A percentile compares a stretch with the other conserved stretches of the same genome.
These are phyloP conservation scores for Phytophthora ramorum DNA, from an alignment of 352 stramenopile genomes.

Conservation along the genomic window DNA sequence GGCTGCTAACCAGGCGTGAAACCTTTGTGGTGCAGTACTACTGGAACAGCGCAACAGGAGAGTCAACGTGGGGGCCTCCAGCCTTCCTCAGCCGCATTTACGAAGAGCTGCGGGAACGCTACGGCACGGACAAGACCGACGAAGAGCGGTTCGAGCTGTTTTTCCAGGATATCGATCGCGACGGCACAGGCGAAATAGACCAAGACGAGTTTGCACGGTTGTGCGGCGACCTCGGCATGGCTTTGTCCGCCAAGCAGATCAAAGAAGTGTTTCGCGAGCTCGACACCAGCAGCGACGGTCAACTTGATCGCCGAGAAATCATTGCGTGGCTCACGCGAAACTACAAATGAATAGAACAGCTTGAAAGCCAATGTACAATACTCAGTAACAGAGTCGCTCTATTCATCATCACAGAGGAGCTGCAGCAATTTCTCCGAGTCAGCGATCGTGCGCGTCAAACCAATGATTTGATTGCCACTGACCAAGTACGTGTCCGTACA, in stretches of 20 bases:
- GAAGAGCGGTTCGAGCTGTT: slow-evolving; percentile 72
- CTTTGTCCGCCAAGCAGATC: slow-evolving; percentile 64
- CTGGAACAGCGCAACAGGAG: slow-evolving; percentile 70
- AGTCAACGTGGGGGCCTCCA: slow-evolving; percentile 72
- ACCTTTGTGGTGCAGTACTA: slow-evolving; percentile 55
- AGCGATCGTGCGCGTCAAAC: slow-evolving; percentile 79
- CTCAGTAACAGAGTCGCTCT: slow-evolving; percentile 29
- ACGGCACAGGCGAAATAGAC: slow-evolving; percentile 67
- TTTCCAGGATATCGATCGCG: slow-evolving; percentile 68
- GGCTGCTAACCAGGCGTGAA: slow-evolving; percentile 5
- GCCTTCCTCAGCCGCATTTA: slow-evolving; percentile 61
- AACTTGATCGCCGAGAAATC: slow-evolving; percentile 68
- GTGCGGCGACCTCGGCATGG: slow-evolving; percentile 75
- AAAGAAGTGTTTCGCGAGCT: slow-evolving; percentile 63
- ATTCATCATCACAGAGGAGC: slow-evolving; percentile 59
- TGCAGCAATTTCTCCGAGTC: slow-evolving; percentile 83
- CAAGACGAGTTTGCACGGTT: slow-evolving; percentile 68
- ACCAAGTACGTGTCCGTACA: slow-evolving; percentile 85
- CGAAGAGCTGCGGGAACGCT: slow-evolving; percentile 58
- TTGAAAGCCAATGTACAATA: slow-evolving; percentile 8
- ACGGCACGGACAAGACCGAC: slow-evolving; percentile 54
- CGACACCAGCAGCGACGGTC: slow-evolving; percentile 65
- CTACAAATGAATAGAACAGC: slow-evolving; percentile 29
- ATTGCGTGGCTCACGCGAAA: slow-evolving; percentile 63
- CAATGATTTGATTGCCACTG: slow-evolving; percentile 75